Evolutionary conservation across 129 eudicot genomes (phyloP), one percentile per base, ranked within the genome.

Genomic region (Pittosporum tobira): DNA sequence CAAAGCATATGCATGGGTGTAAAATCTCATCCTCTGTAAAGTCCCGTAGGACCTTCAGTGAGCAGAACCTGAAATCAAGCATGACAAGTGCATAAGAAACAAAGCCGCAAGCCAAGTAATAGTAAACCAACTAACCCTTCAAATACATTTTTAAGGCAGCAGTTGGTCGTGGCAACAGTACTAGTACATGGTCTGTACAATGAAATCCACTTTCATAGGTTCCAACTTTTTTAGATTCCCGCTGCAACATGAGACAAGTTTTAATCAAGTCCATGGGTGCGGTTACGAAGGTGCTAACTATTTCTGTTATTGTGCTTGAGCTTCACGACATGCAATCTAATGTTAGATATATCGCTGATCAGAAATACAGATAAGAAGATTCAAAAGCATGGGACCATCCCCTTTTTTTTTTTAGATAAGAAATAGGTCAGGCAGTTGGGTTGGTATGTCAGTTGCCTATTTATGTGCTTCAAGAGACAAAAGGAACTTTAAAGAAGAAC

Each of bases 11-110:
- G 51, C 14, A 18, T 20, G 64, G 5, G 25, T 22, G 23, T n/a
- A n/a, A n/a, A n/a, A n/a, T 61, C 94, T 86, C 76, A 91, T 96
- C 98, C 98, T 81, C 86, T 83, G 76, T 86, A 91, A 27, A 91
- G 88, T 65, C 94, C 98, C 12, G 76, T 78, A 64, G 94, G 87
- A 67, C 98, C 98, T 77, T 91, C 96, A 21, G 83, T 83, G 29
- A 55, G 67, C 67, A 86, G 53, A 51, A 91, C 94, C 98, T 91
- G 79, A 28, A n/a, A 72, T 62, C 28, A 36, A 52, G 65, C 45
- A 29, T 48, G 48, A 20, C 0, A 24, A 27, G 46, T 34, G 29
- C 21, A 46, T 63, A 22, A 66, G 46, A 51, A n/a, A 59, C 64
- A 19, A 24, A 7, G 30, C 57, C 57, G 25, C 25, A n/a, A n/a